Evolutionary conservation across 1,284 basidiomycete species (phyloP), one percentile per base, ranked within the genome.

Genomic region (Cystobasidium sp.): DNA sequence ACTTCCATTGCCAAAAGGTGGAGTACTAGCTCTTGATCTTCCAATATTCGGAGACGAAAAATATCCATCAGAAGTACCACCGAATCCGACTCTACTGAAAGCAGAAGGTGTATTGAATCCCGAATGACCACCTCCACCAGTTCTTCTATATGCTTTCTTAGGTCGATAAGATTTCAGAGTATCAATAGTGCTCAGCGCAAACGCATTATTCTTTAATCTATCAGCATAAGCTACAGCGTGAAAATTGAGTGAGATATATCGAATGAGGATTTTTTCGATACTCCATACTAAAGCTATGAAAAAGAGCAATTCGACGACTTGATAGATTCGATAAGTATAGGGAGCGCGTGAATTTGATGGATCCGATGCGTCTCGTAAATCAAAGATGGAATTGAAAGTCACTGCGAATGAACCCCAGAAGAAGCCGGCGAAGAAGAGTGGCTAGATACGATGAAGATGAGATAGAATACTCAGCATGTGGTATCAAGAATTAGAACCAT

Each of bases 181-280:
- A 75, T 83, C 82, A 41, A 83, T 79, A 31, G 79, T 79, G 46
- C 79, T 76, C 61, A 83, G 78, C 18, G 80, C 78, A 69, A 79
- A 78, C 16, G 81, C 79, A 14, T 81, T 78, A 61, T 81, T 78
- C 16, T 78, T 78, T 59, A 83, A 79, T 14, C 82, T 79, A 47
- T 83, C 82, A 0, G 81, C 80, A 64, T 81, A 83, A n/a, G 82
- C 82, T 22, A 79, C 79, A 49, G 76, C 75, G 66, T 83, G 82
- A 76, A 83, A 83, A 52, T 69, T 68, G 65, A 78, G 74, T n/a
- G 70, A 73, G n/a, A 73, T 73, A 31, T 64, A 24, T 14, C 70
- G 51, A 41, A 73, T 66, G 39, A 73, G 37, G 31, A 73, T 73
- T 24, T 73, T 73, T 44, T 73, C 70, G 41, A 73, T 47, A n/a